A percentile compares a stretch with the other conserved stretches of the same genome.
Evolutionary conservation across 768 basidiomycete species (phyloP).

Genomic region (Lyophyllum decastes): DNA sequence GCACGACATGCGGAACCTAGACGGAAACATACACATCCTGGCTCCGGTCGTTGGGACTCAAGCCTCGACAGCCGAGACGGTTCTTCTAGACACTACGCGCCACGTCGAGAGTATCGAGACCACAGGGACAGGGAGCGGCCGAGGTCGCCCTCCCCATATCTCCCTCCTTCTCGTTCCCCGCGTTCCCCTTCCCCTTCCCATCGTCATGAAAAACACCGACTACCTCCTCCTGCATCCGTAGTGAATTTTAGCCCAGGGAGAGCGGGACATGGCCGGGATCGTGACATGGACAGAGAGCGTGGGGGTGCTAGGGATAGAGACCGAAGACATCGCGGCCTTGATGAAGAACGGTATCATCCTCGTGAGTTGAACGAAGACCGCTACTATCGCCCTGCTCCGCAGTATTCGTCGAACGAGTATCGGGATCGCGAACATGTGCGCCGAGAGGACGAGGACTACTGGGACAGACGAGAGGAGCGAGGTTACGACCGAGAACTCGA

Average conservation of each 20-base stretch:
- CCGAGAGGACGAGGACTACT: conserved; percentile 24
- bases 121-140: conserved; percentile 25
- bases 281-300: conserved; percentile 34
- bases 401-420: conserved; percentile 17
- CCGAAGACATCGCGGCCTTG: conserved; percentile 22
- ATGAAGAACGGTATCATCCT: conserved; percentile 23
- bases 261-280: conserved; percentile 34
- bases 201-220: conserved; percentile 38
- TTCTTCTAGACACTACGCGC: conserved; percentile 17
- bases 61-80: conserved; percentile 20
- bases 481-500: conserved; percentile 22
- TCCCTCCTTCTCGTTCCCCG: conserved; percentile 36
- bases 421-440: conserved; percentile 35
- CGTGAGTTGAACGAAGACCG: conserved; percentile 21
- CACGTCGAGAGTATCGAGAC: conserved; percentile 26
- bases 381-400: conserved; percentile 27
- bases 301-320: conserved; percentile 31
- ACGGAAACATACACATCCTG: conserved; percentile 21
- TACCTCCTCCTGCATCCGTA: conserved; percentile 38
- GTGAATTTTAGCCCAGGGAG: conserved; percentile 39
- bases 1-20: conserved; percentile 35
- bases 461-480: conserved; percentile 9
- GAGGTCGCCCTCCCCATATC: conserved; percentile 24
- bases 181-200: conserved; percentile 37
- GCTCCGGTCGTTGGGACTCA: conserved; percentile 42